Evolutionary conservation across 23 red algal genomes (phyloP).

Genomic region (Gracilaria domingensis): DNA sequence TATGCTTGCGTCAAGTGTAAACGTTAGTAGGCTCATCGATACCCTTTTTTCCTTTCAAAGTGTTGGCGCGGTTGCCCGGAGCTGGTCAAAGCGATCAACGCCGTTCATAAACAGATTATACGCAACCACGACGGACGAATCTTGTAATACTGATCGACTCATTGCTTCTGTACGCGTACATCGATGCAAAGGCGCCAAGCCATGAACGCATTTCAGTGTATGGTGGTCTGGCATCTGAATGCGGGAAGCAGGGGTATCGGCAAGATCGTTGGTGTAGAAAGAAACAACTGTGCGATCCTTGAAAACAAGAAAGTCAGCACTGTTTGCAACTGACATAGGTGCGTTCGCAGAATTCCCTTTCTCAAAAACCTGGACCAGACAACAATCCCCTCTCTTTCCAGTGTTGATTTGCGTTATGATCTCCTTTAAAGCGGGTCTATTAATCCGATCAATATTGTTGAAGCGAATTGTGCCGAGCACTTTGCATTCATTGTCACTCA

Average conservation of each 20-base stretch:
- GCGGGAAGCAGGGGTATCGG: not conserved
- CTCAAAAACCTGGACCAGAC: not conserved
- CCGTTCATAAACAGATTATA: constrained; percentile 22
- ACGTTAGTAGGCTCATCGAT: not conserved
- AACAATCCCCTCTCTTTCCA: not conserved
- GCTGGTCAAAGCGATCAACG: constrained; percentile 6
- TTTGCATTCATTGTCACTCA: not conserved
- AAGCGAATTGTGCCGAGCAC: not conserved
- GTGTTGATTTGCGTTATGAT: not conserved
- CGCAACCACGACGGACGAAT: not conserved
- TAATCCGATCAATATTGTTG: not conserved
- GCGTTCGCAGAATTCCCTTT: no score
- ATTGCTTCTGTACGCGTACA: not conserved
- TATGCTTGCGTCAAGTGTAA: not conserved
- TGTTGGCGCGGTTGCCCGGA: not conserved
- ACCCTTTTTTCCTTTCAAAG: not conserved
- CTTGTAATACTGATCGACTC: no score
- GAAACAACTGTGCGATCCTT: not conserved
- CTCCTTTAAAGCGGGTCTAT: not conserved
- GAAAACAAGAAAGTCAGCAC: not conserved
- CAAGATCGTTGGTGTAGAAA: constrained; percentile 5
- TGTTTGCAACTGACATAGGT: not conserved
- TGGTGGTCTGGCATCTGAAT: not conserved
- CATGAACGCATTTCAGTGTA: not conserved
- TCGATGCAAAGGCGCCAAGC: not conserved